Percentiles rank a stretch among this genome's conserved stretches.
Evolutionary conservation across 148 eudicot species (phyloP).

Genomic region (Agrostemma githago): DNA sequence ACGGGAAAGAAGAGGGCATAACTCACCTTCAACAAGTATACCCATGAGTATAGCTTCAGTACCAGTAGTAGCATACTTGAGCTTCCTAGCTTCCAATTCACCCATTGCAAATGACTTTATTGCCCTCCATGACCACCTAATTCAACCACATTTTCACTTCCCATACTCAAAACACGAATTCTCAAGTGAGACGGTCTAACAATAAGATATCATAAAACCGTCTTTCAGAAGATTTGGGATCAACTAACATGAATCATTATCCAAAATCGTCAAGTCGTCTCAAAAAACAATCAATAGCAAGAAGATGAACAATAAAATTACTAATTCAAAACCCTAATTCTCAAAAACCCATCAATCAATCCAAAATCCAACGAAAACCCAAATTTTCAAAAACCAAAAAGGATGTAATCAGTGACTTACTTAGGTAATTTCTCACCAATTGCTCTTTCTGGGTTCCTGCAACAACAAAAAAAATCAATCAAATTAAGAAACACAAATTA

Average conservation of each 20-base stretch:
- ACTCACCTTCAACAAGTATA: constrained; percentile 62
- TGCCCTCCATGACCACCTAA: constrained; percentile 74
- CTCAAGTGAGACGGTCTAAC: too few species aligned
- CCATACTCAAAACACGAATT: too few species aligned
- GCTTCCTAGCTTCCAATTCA: constrained; percentile 80
- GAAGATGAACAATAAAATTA: too few species aligned
- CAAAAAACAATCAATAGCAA: too few species aligned
- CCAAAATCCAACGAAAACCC: background rate
- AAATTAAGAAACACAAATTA: constrained; percentile 6
- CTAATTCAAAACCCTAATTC: too few species aligned
- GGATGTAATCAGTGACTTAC: constrained; percentile 39
- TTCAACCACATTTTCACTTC: constrained; percentile 20
- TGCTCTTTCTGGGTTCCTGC: constrained; percentile 53
- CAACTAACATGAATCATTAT: too few species aligned
- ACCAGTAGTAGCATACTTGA: constrained; percentile 47
- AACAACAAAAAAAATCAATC: constrained; percentile 13
- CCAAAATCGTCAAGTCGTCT: too few species aligned
- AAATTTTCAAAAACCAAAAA: background rate
- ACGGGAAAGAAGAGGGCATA: too few species aligned
- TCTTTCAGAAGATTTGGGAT: too few species aligned
- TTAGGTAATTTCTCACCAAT: constrained; percentile 46
- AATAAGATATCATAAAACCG: too few species aligned
- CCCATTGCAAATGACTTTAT: constrained; percentile 73
- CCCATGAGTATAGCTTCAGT: constrained; percentile 83
- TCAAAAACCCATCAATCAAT: constrained; percentile 13